These are phyloP conservation scores for Paramecium tetraurelia DNA, from an alignment of 73 alveolate genomes.

Conservation along the genomic window DNA sequence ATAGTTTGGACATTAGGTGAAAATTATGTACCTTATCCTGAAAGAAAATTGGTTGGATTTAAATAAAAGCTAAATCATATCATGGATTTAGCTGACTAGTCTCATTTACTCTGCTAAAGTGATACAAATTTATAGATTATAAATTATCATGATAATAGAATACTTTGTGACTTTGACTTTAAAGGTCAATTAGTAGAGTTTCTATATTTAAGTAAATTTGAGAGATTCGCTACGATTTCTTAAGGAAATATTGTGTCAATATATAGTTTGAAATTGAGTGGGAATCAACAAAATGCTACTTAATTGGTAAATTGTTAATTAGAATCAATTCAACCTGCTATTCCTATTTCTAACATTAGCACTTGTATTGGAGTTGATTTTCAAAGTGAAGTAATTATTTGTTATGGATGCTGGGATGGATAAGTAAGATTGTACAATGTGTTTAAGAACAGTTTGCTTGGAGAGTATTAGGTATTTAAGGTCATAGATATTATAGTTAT, in stretches of 20 bases:
- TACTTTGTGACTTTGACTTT: not conserved
- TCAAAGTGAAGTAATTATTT: not conserved
- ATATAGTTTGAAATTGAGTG: not conserved
- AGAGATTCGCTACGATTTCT: not conserved
- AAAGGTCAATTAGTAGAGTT: conserved; percentile 13
- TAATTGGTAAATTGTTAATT: not conserved
- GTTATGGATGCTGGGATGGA: conserved; percentile 29
- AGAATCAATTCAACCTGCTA: not conserved
- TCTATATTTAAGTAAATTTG: not conserved
- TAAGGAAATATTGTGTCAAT: conserved; percentile 3
- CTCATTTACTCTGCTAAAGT: not conserved
- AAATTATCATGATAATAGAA: conserved; percentile 26
- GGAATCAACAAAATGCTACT: not conserved
- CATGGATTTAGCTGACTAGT: not conserved
- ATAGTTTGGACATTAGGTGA: conserved; percentile 47
- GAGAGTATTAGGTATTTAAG: not conserved
- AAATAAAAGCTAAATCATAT: not conserved
- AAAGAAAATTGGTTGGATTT: conserved; percentile 3
- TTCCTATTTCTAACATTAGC: not conserved
- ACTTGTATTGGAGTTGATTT: not conserved
- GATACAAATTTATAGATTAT: not conserved
- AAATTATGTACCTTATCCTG: conserved; percentile 43
- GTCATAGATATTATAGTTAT: not conserved
- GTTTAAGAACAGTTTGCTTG: not conserved
- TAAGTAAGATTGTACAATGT: not conserved